A percentile compares a stretch with the other conserved stretches of the same genome.
Conservation (phyloP, 1,284 basidiomycete species). For the Puccinia triticina region DNA sequence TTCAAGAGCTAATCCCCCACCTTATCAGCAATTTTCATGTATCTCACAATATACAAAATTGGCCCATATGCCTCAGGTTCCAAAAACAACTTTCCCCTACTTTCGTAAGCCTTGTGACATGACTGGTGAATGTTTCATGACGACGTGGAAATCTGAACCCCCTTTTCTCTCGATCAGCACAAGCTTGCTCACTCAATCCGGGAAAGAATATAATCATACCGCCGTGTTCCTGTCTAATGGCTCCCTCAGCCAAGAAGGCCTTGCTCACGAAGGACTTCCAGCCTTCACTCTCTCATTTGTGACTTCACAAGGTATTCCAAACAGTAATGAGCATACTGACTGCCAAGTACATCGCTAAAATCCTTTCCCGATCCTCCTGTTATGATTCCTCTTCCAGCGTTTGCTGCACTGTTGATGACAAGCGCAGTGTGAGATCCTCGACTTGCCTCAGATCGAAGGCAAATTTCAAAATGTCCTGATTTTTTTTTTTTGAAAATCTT, state of each 20-base stretch:
- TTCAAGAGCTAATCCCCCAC: neutral
- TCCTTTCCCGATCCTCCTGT: neutral
- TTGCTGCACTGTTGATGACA: conserved; percentile 51
- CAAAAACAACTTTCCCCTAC: conserved; percentile 42
- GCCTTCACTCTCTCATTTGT: conserved; percentile 47
- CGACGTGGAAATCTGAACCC: neutral
- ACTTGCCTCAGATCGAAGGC: neutral
- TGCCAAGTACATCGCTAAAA: neutral
- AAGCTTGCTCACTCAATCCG: conserved; percentile 33
- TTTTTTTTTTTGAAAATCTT: conserved; percentile 1
- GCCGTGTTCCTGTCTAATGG: conserved; percentile 50
- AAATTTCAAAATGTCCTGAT: neutral
- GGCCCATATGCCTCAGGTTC: conserved; percentile 30
- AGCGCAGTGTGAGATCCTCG: conserved; percentile 47
- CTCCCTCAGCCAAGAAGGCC: conserved; percentile 13
- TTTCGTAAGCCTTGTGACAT: conserved; percentile 40
- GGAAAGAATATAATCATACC: conserved; percentile 45
- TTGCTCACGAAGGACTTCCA: conserved; percentile 31
- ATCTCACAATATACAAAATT: conserved; percentile 50
- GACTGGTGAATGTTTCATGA: neutral
- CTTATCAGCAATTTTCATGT: conserved; percentile 44
- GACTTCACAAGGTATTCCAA: conserved; percentile 43
- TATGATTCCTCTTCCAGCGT: conserved; percentile 27
- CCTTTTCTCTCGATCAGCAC: conserved; percentile 17
- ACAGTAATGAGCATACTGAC: neutral